Conservation (phyloP, 2,329 filamentous ascomycete genomes). For the Cercospora sp. region DNA sequence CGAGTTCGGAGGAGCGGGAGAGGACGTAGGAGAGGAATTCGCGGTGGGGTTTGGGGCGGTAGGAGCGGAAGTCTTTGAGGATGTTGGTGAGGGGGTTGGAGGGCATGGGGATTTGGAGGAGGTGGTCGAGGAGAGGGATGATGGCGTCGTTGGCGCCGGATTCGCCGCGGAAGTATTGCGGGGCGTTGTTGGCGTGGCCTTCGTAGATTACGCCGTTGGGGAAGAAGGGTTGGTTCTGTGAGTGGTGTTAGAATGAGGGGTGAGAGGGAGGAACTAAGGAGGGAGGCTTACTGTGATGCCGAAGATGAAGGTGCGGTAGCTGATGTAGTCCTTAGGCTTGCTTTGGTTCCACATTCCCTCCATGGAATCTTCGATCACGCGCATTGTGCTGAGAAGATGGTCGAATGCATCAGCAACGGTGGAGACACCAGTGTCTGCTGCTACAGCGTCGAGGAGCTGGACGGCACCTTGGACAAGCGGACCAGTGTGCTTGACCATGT, state of each 20-base stretch:
- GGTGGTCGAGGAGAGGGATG: constrained; percentile 81
- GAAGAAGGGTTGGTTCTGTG: constrained; percentile 79
- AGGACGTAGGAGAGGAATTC: constrained; percentile 76
- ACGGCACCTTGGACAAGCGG: constrained; percentile 72
- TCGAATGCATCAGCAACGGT: constrained; percentile 31
- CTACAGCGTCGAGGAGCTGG: constrained; percentile 60
- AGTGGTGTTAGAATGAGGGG: not conserved
- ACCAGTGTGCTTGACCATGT: constrained; percentile 88
- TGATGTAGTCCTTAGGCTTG: constrained; percentile 78
- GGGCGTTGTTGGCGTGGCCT: constrained; percentile 65
- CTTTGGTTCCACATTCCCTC: constrained; percentile 83
- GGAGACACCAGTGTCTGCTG: constrained; percentile 24
- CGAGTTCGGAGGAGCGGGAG: constrained; percentile 51
- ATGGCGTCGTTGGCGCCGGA: constrained; percentile 94
- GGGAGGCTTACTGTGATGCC: constrained; percentile 74
- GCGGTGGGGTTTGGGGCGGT: constrained; percentile 85
- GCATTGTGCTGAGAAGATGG: constrained; percentile 37
- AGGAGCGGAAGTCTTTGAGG: constrained; percentile 82
- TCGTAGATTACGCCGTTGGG: constrained; percentile 88
- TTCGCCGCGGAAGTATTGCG: constrained; percentile 84
- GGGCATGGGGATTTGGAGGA: constrained; percentile 85
- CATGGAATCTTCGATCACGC: constrained; percentile 38
- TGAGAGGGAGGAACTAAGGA: no score
- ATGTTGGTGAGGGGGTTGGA: constrained; percentile 85
- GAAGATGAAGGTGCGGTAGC: constrained; percentile 95